Percentiles rank a stretch among this genome's conserved stretches.
Conservation (phyloP, 495 filamentous ascomycete species). For the Opeltia flavorubescens region DNA sequence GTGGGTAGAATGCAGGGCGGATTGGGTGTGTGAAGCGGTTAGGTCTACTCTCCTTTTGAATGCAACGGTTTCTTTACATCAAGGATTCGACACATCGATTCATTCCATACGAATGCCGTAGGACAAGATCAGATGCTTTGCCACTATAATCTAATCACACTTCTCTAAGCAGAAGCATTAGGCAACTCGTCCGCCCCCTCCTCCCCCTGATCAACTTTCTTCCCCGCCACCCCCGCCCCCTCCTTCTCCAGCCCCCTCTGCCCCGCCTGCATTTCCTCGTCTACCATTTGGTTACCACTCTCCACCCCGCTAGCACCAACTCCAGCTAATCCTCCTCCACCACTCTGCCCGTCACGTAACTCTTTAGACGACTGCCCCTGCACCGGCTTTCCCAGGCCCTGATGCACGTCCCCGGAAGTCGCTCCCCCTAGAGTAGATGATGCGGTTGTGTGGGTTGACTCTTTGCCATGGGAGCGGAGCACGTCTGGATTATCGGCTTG, state of each 20-base stretch:
- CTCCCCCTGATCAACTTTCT: conserved; percentile 10
- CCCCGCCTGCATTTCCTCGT: conserved; percentile 8
- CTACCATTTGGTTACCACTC: conserved; percentile 11
- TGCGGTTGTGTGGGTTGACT: conserved; percentile 31
- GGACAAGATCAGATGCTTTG: too few species aligned
- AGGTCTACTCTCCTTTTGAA: too few species aligned
- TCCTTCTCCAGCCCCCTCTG: conserved; percentile 19
- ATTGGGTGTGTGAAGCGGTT: too few species aligned
- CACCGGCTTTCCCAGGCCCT: conserved; percentile 43
- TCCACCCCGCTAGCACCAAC: conserved; percentile 27
- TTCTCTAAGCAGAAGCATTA: too few species aligned
- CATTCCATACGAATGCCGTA: too few species aligned
- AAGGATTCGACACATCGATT: too few species aligned
- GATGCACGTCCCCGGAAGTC: conserved; percentile 47
- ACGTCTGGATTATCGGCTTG: conserved; percentile 33
- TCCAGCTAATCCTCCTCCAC: conserved; percentile 38
- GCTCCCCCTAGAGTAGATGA: conserved; percentile 45
- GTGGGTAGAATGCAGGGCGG: too few species aligned
- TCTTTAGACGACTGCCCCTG: conserved; percentile 48
- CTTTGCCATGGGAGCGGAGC: conserved; percentile 28
- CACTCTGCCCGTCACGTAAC: conserved; percentile 31
- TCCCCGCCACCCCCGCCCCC: conserved; percentile 9
- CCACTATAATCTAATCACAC: too few species aligned
- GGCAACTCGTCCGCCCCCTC: conserved; percentile 7
- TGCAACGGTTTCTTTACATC: too few species aligned